Base-by-base conservation (phyloP, 192 early-diverging fungal species). In the Linnemannia hyalina region DNA sequence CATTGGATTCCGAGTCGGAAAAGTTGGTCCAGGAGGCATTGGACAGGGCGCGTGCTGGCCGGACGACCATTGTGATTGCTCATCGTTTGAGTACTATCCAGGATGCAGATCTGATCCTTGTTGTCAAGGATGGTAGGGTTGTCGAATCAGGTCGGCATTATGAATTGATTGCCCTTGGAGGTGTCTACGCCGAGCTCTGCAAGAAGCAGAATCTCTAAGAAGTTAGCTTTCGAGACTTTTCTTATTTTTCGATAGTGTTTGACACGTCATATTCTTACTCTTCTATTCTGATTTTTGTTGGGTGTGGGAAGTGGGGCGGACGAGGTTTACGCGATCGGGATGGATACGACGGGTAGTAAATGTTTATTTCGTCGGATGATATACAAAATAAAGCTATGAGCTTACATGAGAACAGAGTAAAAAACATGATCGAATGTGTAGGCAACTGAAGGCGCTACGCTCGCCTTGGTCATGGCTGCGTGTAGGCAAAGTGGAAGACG, bases 61-160 rank as follows among this genome's bases (percentile, higher is more conserved):
- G 96, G 15, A 97, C 96, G 0, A 97, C 95, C 0, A 91, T 97
- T 57, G 88, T 91, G 47, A 89, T 94, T 78, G 94, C 93, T 0
- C 95, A 96, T 87, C 82, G 95, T 1, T 88, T 97, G 36, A 93
- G 94, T n/a, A 97, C 96, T 20, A 94, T 97, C 79, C 95, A 96
- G 87, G 93, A 94, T 77, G 95, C 94, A 38, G 96, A 97, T 81
- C 23, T 81, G 32, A 97, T 97, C 54, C 75, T 94, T 32, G 96
- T 97, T 13, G 88, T 96, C 54, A 88, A 92, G 11, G 79, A 86
- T 36, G 96, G 95, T 15, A 60, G 68, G 1, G 90, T 96, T 52
- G 89, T 93, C 42, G 96, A 97, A 87, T 85, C 75, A 5, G 96
- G 96, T 40, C 91, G 90, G 20, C 96, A 96, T 74, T 82, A 90